Evolutionary conservation across 1,284 basidiomycete species (phyloP).

Genomic region (Pascua sp.): DNA sequence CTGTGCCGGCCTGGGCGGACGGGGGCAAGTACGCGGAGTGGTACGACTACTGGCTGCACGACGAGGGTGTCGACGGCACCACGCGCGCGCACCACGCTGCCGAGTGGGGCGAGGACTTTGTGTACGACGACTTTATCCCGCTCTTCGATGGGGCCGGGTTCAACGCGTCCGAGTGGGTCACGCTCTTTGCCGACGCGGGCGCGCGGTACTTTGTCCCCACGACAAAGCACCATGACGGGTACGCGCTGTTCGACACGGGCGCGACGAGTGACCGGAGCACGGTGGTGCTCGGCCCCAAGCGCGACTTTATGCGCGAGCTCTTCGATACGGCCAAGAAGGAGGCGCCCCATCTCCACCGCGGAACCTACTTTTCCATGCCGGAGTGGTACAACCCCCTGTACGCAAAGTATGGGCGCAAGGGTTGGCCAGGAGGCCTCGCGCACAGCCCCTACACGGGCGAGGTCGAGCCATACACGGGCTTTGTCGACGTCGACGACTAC

Average conservation of each 20-base stretch:
- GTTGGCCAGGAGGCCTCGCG: conserved; percentile 57
- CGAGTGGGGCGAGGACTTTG: conserved; percentile 54
- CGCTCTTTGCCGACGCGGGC: conserved; percentile 58
- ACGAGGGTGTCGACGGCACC: conserved; percentile 38
- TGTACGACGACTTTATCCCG: conserved; percentile 61
- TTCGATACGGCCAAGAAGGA: conserved; percentile 53
- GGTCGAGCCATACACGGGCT: conserved; percentile 59
- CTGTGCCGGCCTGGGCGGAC: conserved; percentile 45
- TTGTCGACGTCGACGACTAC: conserved; percentile 56
- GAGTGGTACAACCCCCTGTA: conserved; percentile 61
- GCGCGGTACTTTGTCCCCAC: conserved; percentile 55
- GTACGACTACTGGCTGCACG: conserved; percentile 50
- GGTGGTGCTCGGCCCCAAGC: conserved; percentile 55
- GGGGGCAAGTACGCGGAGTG: conserved; percentile 56
- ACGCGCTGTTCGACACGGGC: conserved; percentile 33
- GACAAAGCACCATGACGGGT: conserved; percentile 35
- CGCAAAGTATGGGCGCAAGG: conserved; percentile 55
- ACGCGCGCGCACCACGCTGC: conserved; percentile 56
- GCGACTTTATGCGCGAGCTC: conserved; percentile 58
- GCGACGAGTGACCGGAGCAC: conserved; percentile 56
- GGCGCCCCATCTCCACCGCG: conserved; percentile 21
- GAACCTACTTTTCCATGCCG: conserved; percentile 39
- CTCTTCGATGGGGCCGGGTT: conserved; percentile 57
- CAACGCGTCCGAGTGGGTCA: conserved; percentile 58
- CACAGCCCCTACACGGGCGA: conserved; percentile 57